Evolutionary conservation across 2,329 filamentous ascomycete species (phyloP).

Genomic region (Paraphoma chrysanthemicola): DNA sequence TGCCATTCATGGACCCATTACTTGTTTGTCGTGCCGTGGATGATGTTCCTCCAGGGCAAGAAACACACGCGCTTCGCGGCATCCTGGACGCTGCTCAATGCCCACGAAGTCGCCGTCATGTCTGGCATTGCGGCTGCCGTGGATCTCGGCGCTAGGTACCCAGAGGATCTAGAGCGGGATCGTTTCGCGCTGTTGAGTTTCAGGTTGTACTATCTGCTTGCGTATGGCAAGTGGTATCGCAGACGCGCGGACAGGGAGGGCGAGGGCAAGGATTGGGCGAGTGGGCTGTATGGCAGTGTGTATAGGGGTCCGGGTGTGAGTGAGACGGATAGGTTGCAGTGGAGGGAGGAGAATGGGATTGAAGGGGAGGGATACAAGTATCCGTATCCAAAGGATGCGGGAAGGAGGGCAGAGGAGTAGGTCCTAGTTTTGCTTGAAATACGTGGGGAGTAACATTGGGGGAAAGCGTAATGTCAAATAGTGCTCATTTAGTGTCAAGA

Average conservation of each 20-base stretch:
- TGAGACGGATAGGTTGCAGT: slow-evolving; percentile 60
- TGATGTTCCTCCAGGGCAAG: slow-evolving; percentile 75
- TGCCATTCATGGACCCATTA: slow-evolving; percentile 71
- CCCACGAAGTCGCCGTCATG: slow-evolving; percentile 74
- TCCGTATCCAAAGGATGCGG: slow-evolving; percentile 19
- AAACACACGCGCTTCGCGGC: slow-evolving; percentile 69
- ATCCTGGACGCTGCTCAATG: slow-evolving; percentile 73
- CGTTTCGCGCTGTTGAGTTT: slow-evolving; percentile 67
- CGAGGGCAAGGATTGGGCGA: slow-evolving; percentile 63
- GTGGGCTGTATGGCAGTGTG: slow-evolving; percentile 64
- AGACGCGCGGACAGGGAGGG: slow-evolving; percentile 51
- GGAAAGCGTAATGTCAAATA: not conserved
- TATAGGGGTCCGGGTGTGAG: slow-evolving; percentile 66
- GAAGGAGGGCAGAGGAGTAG: slow-evolving; percentile 6
- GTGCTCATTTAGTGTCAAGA: too few species aligned
- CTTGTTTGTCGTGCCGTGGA: slow-evolving; percentile 69
- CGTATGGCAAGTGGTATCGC: slow-evolving; percentile 68
- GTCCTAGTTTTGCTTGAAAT: not conserved
- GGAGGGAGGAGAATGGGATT: slow-evolving; percentile 56
- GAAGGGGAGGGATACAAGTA: slow-evolving; percentile 17
- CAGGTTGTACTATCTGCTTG: slow-evolving; percentile 66
- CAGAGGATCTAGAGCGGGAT: slow-evolving; percentile 68
- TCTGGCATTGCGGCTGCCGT: slow-evolving; percentile 75
- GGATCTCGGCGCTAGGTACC: slow-evolving; percentile 70
- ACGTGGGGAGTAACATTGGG: too few species aligned